phyloP scores from a whole-genome alignment of 1,139 yeast species.

The Blastobotrys raffinosifermentans region DNA sequence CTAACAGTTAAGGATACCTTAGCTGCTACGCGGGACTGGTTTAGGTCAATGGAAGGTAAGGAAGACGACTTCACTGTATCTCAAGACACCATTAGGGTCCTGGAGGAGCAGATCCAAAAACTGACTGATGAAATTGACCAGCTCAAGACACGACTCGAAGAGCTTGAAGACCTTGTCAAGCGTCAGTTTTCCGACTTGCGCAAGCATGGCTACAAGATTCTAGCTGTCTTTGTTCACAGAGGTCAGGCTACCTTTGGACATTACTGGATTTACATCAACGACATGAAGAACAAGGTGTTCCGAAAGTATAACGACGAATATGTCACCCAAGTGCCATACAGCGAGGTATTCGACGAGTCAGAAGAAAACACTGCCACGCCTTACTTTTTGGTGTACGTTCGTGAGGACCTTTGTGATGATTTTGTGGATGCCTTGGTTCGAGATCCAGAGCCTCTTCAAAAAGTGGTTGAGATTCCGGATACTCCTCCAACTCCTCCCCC shows the following conservation, averaged over 20 bases:
- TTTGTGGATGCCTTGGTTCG: constrained; percentile 52
- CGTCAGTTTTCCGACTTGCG: constrained; percentile 57
- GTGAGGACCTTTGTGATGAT: constrained; percentile 53
- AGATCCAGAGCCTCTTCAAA: constrained; percentile 11
- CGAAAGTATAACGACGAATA: constrained; percentile 90
- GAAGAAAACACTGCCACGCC: constrained; percentile 83
- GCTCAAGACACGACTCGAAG: constrained; percentile 32
- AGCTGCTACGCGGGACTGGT: constrained; percentile 50
- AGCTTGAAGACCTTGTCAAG: constrained; percentile 44
- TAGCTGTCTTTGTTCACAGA: constrained; percentile 89
- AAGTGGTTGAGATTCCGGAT: too few species aligned
- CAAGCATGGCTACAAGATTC: constrained; percentile 68
- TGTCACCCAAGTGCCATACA: constrained; percentile 69
- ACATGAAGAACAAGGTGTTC: constrained; percentile 59
- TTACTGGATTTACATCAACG: constrained; percentile 90
- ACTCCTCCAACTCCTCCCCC: too few species aligned
- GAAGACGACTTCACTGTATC: constrained; percentile 12
- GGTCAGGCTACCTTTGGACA: constrained; percentile 97
- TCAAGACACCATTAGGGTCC: constrained; percentile 10
- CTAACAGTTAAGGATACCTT: constrained; percentile 30
- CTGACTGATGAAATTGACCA: constrained; percentile 26
- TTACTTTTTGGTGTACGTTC: constrained; percentile 78
- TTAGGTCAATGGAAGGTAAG: constrained; percentile 25
- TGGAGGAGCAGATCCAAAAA: constrained; percentile 20
- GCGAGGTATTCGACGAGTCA: constrained; percentile 60